Base-by-base conservation (phyloP, 495 filamentous ascomycete genomes). In the Trichoderma orchidacearum region DNA sequence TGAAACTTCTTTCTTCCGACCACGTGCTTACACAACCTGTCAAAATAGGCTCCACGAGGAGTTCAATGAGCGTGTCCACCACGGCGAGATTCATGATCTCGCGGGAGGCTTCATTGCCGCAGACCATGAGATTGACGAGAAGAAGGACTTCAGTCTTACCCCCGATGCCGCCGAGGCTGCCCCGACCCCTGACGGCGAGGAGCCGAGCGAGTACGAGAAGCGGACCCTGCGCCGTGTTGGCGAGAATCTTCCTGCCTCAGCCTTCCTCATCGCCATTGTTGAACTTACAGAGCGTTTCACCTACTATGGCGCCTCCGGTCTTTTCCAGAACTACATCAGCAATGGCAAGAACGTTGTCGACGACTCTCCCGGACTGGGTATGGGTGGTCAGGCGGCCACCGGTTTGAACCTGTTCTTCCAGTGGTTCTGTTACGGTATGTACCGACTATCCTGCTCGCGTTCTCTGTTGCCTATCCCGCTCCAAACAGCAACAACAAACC, bases 191-290 rank as follows among this genome's bases (percentile, higher is more conserved):
- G 41, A 48, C n/a, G 51, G 51, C 28, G 51, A 53, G 51, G 62
- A 65, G 41, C 86, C 81, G 0, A 89, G 80, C 0, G 74, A 76
- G 1, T 79, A 84, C 32, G 82, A 90, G 53, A 62, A 85, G 48
- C 58, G 65, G 0, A 80, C 78, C 0, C 75, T 90, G 7, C 81
- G 77, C 25, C 80, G 86, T 35, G 75, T 90, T 1, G 72, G 85
- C 13, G 86, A 79, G 38, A 73, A 71, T 32, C 75, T 92, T 29
- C 85, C 83, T 18, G 83, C 73, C 73, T 77, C 70, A 13, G 75
- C 77, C 7, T 90, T 81, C 62, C 84, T 82, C 23, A 77, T 92
- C 54, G 85, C 83, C 21, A 83, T 89, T 60, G 79, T 88, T 51
- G 87, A 91, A 68, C 66, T 89, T 56, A 85, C 80, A 70, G 87